Percentiles rank a stretch among this genome's conserved stretches.
These are phyloP conservation scores for Rehmannia glutinosa DNA, from an alignment of 257 asterid genomes.

Conservation along the genomic window DNA sequence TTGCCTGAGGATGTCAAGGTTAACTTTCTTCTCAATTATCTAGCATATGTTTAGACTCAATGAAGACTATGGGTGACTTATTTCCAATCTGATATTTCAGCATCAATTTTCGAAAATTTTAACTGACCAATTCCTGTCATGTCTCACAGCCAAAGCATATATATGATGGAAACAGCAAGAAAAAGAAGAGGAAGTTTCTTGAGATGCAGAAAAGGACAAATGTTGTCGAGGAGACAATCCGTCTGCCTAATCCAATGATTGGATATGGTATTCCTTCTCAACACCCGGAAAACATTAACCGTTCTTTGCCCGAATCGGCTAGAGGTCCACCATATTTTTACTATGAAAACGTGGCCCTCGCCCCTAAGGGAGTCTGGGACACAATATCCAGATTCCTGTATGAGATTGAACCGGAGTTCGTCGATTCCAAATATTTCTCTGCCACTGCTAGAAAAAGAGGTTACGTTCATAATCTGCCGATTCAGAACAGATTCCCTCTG, in stretches of 20 bases:
- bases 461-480: constrained; percentile 56
- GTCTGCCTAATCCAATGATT: constrained; percentile 68
- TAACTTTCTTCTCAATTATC: constrained; percentile 9
- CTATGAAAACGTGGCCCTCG: constrained; percentile 60
- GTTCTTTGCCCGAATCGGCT: constrained; percentile 37
- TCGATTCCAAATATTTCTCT: constrained; percentile 51
- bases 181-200: constrained; percentile 38
- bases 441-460: constrained; percentile 64
- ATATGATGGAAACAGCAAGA: constrained; percentile 25
- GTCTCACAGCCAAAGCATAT: constrained; percentile 34
- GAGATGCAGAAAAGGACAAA: constrained; percentile 25
- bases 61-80: neutral
- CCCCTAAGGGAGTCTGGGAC: constrained; percentile 78
- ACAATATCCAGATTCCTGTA: constrained; percentile 42
- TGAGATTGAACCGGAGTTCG: constrained; percentile 57
- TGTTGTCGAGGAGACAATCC: constrained; percentile 27
- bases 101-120: neutral
- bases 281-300: constrained; percentile 21
- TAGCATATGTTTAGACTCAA: neutral
- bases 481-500: constrained; percentile 48
- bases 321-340: constrained; percentile 55
- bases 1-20: constrained; percentile 60
- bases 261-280: constrained; percentile 52
- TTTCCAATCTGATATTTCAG: neutral
- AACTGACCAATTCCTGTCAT: neutral